Conservation (phyloP, 73 alveolate species). For the Tetrahymena elliotti region DNA sequence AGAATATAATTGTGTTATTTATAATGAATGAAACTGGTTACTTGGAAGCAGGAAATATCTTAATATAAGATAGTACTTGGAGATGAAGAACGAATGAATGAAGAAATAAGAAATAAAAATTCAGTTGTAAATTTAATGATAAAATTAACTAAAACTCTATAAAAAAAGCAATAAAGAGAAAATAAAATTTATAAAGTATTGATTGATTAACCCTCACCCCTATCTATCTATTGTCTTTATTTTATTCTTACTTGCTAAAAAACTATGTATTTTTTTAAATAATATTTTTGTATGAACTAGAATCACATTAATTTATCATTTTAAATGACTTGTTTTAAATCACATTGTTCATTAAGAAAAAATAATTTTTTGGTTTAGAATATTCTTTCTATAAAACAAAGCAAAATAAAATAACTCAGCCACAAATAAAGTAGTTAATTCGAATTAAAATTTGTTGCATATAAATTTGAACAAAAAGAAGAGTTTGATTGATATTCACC, state of each 20-base stretch:
- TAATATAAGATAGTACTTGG: neutral
- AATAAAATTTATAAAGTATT: neutral
- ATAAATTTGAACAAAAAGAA: no score
- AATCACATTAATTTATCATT: neutral
- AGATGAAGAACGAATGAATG: neutral
- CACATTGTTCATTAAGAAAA: no score
- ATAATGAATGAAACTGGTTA: no score
- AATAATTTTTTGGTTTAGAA: no score
- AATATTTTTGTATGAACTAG: neutral
- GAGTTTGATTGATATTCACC: neutral
- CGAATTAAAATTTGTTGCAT: neutral
- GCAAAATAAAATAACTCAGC: no score
- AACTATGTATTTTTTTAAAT: neutral
- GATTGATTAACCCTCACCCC: neutral
- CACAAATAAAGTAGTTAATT: no score
- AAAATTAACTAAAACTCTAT: neutral
- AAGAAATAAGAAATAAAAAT: no score
- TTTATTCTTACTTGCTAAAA: neutral
- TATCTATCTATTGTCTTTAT: no score
- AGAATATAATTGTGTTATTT: no score
- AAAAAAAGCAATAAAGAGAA: no score
- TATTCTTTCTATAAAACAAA: no score
- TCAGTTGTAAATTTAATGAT: neutral
- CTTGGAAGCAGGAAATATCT: neutral
- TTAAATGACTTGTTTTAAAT: no score